phyloP scores from a whole-genome alignment of 1,139 yeast genomes.

The Taphrina pruni region DNA sequence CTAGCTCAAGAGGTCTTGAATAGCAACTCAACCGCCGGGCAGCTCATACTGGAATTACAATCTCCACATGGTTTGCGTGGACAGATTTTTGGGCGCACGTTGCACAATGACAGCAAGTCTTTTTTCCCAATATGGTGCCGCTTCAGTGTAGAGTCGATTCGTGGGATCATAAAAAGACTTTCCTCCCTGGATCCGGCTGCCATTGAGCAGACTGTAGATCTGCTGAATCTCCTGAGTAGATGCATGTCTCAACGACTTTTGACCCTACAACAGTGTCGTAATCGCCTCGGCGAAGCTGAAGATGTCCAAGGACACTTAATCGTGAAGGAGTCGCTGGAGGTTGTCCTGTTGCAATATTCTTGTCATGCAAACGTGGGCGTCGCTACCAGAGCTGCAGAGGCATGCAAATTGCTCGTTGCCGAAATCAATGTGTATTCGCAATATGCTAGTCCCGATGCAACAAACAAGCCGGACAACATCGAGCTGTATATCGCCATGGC shows the following conservation, averaged over 20 bases:
- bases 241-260: neutral
- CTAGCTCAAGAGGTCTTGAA: neutral
- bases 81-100: neutral
- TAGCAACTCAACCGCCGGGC: neutral
- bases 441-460: neutral
- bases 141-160: conserved; percentile 13
- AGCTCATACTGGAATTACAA: conserved; percentile 10
- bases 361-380: conserved; percentile 2
- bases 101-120: conserved; percentile 14
- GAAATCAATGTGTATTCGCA: neutral
- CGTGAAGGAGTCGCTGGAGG: neutral
- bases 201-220: neutral
- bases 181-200: conserved; percentile 3
- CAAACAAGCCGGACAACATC: conserved; percentile 2
- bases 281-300: neutral
- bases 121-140: conserved; percentile 22
- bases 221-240: neutral
- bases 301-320: conserved; percentile 2
- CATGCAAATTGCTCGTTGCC: conserved; percentile 6
- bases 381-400: conserved; percentile 15
- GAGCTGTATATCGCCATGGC: conserved; percentile 21
- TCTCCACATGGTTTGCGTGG: conserved; percentile 6
- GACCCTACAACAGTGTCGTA: neutral
- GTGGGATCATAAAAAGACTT: conserved; percentile 3
- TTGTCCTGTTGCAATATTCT: neutral